Evolutionary conservation across 345 rosid species (phyloP), one percentile per base, ranked within the genome.

Genomic region (Sonneratia alba): DNA sequence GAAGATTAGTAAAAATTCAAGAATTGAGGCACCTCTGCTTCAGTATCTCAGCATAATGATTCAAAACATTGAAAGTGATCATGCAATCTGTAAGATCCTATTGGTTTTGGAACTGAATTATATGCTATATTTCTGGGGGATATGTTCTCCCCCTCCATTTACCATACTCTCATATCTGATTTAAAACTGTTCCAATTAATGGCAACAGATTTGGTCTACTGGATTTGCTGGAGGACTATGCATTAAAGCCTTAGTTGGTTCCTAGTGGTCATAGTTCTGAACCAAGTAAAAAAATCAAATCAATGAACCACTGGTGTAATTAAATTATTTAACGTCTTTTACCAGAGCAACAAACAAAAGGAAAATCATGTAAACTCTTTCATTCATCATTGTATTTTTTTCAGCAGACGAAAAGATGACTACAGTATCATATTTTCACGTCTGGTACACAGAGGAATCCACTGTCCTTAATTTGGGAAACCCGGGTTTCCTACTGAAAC

Each of bases 31-130:
- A 37, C 85, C 86, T 0, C 75, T 85, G 66, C 88, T 87, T 68
- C 91, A 87, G 80, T 85, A 87, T 75, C 80, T 85, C 57, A 89
- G 94, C 74, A 84, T 87, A 80, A 83, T 87, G 91, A 79, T 85
- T 66, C 89, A 87, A 74, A 89, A 87, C 85, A 75, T 87, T 72
- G 80, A 84, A 47, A 85, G 77, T 66, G 94, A 89, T 64, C 82
- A 81, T 27, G 86, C 87, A 75, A 83, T 80, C 38, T 85, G 91
- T 89, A 84, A 83, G 89, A 63, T 11, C 7, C 36, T 27, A 42
- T 37, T 37, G 43, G 47, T 37, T 38, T 57, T 0, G 15, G 9
- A 55, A 9, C 63, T 27, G 61, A 5, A 34, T 34, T 32, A 51
- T 38, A n/a, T 40, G 27, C 69, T 66, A 45, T 42, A 37, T 67